phyloP scores from a whole-genome alignment of 2,329 filamentous ascomycete genomes.

The Phialocephala sp. region DNA sequence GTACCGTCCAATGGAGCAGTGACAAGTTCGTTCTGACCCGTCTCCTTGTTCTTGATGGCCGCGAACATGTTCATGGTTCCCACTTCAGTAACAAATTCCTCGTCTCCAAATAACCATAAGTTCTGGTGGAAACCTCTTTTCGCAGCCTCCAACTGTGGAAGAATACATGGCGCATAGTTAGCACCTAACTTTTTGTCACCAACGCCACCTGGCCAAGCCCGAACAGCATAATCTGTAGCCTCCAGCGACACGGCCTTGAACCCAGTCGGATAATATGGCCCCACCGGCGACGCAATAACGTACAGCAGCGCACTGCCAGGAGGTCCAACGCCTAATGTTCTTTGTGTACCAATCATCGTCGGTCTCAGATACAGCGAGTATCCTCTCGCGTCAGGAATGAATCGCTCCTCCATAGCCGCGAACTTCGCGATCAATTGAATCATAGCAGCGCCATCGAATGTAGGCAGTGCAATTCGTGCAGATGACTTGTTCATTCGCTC shows the following conservation, averaged over 20 bases:
- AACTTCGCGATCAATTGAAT: constrained; percentile 84
- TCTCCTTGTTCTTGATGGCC: constrained; percentile 82
- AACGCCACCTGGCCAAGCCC: constrained; percentile 96
- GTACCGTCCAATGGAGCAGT: constrained; percentile 97
- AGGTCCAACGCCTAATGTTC: constrained; percentile 89
- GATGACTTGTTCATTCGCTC: constrained; percentile 89
- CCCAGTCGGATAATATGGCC: constrained; percentile 96
- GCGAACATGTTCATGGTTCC: constrained; percentile 99
- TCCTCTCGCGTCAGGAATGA: constrained; percentile 84
- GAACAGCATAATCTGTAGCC: constrained; percentile 94
- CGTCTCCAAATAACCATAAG: constrained; percentile 94
- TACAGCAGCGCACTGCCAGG: constrained; percentile 91
- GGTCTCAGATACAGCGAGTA: constrained; percentile 96
- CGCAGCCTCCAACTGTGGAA: constrained; percentile 93
- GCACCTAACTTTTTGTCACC: constrained; percentile 98
- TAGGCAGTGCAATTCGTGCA: constrained; percentile 90
- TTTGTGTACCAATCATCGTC: constrained; percentile 96
- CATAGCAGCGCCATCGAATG: constrained; percentile 75
- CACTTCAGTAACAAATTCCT: constrained; percentile 95
- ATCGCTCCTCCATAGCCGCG: constrained; percentile 80
- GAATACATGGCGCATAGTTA: constrained; percentile 98
- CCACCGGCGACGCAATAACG: constrained; percentile 94
- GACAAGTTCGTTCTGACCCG: constrained; percentile 87
- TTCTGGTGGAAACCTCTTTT: constrained; percentile 96
- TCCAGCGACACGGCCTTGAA: constrained; percentile 97